A percentile compares a stretch with the other conserved stretches of the same genome.
Conservation (phyloP, 2,329 filamentous ascomycete genomes). For the Trichoderma sp. region DNA sequence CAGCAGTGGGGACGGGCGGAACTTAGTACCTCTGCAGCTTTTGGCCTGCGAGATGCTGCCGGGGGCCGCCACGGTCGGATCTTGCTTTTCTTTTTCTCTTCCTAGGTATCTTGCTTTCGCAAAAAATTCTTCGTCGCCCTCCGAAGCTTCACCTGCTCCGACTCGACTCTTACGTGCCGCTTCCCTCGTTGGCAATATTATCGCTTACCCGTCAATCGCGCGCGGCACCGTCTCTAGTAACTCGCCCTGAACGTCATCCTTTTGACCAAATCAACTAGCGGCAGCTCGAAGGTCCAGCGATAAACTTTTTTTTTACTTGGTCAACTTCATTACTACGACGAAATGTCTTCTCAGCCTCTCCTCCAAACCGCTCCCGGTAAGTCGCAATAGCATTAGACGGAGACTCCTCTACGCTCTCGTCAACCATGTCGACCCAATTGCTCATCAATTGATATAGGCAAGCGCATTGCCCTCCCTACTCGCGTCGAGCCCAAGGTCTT, state of each 20-base stretch:
- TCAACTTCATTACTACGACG: slow-evolving; percentile 10
- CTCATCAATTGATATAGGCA: slow-evolving; percentile 58
- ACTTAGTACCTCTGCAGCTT: neutral
- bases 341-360: slow-evolving; percentile 94
- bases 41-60: slow-evolving; percentile 8
- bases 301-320: neutral
- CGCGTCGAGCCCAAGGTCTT: slow-evolving; percentile 99
- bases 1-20: neutral
- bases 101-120: neutral
- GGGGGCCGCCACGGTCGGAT: neutral
- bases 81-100: slow-evolving; percentile 4
- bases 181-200: neutral
- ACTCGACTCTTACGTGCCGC: neutral
- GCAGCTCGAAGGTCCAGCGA: neutral
- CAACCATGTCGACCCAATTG: neutral
- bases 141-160: neutral
- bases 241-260: neutral
- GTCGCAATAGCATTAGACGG: slow-evolving; percentile 24
- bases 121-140: neutral
- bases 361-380: slow-evolving; percentile 89
- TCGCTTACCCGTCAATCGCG: neutral
- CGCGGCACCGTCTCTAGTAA: neutral
- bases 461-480: slow-evolving; percentile 95
- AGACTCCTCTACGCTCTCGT: neutral
- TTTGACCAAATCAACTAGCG: neutral